These are phyloP conservation scores for Oenanthe sinensis DNA, from an alignment of 129 eudicot species.

Conservation along the genomic window DNA sequence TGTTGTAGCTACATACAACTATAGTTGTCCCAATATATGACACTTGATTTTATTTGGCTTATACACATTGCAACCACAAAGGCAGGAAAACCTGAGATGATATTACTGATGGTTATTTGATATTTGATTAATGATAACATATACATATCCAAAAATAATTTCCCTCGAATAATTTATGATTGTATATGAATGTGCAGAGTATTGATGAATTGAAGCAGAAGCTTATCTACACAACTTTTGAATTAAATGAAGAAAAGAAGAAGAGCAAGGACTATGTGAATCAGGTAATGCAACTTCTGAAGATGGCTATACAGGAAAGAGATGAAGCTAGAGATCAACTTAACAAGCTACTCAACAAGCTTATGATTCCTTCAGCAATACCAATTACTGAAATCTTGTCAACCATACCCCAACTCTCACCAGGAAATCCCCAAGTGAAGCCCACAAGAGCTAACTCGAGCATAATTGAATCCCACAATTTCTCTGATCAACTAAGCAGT, in stretches of 20 bases:
- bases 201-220: conserved; percentile 39
- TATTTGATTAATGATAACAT: neutral
- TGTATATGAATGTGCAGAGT: conserved; percentile 12
- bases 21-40: too few relatives aligned
- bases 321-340: conserved; percentile 47
- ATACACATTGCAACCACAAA: neutral
- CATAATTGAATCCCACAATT: conserved; percentile 50
- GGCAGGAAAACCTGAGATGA: neutral
- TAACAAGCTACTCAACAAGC: conserved; percentile 25
- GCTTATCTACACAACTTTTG: conserved; percentile 32
- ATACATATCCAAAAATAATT: neutral
- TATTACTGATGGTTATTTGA: neutral
- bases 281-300: conserved; percentile 26
- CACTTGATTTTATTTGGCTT: neutral
- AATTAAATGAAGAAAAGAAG: conserved; percentile 30
- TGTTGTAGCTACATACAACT: too few relatives aligned
- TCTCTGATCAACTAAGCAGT: conserved; percentile 40
- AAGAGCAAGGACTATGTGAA: conserved; percentile 29
- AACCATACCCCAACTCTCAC: conserved; percentile 13
- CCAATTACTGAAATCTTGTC: conserved; percentile 3
- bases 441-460: conserved; percentile 51
- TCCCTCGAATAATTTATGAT: neutral
- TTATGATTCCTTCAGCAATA: conserved; percentile 9
- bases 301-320: conserved; percentile 31
- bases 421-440: conserved; percentile 20